phyloP scores from a whole-genome alignment of 768 basidiomycete genomes.

The Amanita rimosa region DNA sequence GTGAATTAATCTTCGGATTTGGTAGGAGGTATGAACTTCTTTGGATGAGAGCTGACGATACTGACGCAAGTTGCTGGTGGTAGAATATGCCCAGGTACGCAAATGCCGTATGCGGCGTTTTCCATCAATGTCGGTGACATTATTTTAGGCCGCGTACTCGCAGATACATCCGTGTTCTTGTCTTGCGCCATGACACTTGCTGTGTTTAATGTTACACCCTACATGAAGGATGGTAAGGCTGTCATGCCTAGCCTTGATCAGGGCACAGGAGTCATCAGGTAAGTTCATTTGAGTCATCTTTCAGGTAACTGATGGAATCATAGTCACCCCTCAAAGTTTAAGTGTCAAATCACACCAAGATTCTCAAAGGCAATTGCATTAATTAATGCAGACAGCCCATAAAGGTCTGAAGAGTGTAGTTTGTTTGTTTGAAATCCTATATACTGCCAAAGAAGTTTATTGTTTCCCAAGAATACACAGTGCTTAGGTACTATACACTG shows the following conservation, averaged over 20 bases:
- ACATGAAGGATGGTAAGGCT: slow-evolving; percentile 13
- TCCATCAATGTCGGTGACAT: not conserved
- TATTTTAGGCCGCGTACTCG: slow-evolving; percentile 13
- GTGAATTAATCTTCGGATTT: slow-evolving; percentile 39
- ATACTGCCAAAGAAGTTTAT: too few species aligned
- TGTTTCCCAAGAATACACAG: too few species aligned
- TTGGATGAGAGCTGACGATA: not conserved
- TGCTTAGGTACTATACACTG: too few species aligned
- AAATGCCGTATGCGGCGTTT: not conserved
- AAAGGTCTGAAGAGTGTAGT: too few species aligned
- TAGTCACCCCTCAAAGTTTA: slow-evolving; percentile 17
- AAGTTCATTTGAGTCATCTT: not conserved
- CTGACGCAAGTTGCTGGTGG: not conserved
- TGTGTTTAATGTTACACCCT: slow-evolving; percentile 26
- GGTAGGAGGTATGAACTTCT: slow-evolving; percentile 28
- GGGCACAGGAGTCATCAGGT: slow-evolving; percentile 37
- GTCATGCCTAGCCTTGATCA: slow-evolving; percentile 28
- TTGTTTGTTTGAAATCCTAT: not conserved
- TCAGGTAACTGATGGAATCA: not conserved
- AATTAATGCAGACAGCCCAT: slow-evolving; percentile 7
- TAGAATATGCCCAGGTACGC: slow-evolving; percentile 25
- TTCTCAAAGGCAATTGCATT: slow-evolving; percentile 10
- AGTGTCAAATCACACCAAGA: slow-evolving; percentile 11
- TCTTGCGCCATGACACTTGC: slow-evolving; percentile 28
- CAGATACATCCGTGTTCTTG: slow-evolving; percentile 32